These are phyloP conservation scores for Calonectria henricotiae DNA, from an alignment of 2,329 filamentous ascomycete species.

Conservation along the genomic window DNA sequence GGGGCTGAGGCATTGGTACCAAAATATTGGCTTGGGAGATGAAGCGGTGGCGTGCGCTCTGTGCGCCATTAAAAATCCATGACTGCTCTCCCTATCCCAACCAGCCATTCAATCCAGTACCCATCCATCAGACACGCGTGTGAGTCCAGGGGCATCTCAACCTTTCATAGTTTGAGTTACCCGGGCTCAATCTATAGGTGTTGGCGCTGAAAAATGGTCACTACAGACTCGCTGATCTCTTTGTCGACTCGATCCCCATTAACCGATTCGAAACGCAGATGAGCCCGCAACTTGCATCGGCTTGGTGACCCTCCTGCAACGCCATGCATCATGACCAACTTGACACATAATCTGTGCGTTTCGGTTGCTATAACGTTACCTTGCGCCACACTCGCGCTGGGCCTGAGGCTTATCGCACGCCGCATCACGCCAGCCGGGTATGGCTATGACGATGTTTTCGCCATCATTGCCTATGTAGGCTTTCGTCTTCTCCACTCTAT, in stretches of 20 bases:
- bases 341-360: neutral
- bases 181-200: neutral
- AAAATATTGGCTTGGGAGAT: conserved; percentile 8
- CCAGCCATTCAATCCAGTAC: neutral
- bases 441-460: conserved; percentile 11
- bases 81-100: neutral
- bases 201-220: neutral
- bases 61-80: conserved; percentile 6
- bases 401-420: conserved; percentile 1
- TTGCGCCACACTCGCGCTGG: neutral
- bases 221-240: neutral
- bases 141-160: neutral
- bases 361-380: conserved; percentile 11
- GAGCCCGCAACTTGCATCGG: neutral
- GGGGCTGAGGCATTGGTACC: neutral
- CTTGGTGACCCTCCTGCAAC: neutral
- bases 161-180: too few species aligned
- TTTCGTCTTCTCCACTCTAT: neutral
- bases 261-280: neutral
- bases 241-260: neutral
- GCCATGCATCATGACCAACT: neutral
- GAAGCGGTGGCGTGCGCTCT: neutral
- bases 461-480: conserved; percentile 10
- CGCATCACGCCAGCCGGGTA: conserved; percentile 2
- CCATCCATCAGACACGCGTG: too few species aligned